Conservation (phyloP, 352 stramenopile genomes). For the Phytophthora palmivora region DNA sequence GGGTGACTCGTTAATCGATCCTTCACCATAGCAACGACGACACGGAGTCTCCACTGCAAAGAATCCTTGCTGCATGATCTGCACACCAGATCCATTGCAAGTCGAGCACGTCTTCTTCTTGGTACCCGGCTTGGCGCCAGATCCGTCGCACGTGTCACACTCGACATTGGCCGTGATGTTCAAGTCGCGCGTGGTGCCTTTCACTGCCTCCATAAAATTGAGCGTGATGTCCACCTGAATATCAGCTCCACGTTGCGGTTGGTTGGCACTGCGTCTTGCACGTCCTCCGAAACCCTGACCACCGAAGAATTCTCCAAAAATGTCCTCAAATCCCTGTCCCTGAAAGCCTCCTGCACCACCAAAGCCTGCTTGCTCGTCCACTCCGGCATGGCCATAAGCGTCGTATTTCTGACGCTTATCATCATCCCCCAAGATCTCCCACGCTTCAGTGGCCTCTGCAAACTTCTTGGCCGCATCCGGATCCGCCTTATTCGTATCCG, state of each 20-base stretch:
- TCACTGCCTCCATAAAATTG: conserved; percentile 96
- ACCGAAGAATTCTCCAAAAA: conserved; percentile 90
- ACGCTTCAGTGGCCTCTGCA: conserved; percentile 92
- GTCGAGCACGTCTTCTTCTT: conserved; percentile 80
- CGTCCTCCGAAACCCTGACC: conserved; percentile 74
- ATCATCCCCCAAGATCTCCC: conserved; percentile 93
- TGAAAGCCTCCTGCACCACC: conserved; percentile 70
- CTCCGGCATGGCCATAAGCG: conserved; percentile 94
- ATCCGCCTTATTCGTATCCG: conserved; percentile 97
- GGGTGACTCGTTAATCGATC: conserved; percentile 85
- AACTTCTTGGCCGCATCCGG: conserved; percentile 93
- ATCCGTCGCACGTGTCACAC: conserved; percentile 83
- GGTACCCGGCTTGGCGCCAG: conserved; percentile 84
- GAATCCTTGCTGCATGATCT: conserved; percentile 90
- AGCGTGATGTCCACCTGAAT: conserved; percentile 95
- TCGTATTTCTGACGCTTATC: conserved; percentile 96
- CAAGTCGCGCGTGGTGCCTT: conserved; percentile 91
- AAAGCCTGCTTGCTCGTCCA: conserved; percentile 91
- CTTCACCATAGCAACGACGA: conserved; percentile 81
- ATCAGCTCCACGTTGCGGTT: conserved; percentile 91
- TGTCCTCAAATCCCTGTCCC: conserved; percentile 88
- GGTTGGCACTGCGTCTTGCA: conserved; percentile 68
- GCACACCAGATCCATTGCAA: conserved; percentile 86
- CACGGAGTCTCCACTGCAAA: conserved; percentile 91
- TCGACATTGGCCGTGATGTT: conserved; percentile 80